Base-by-base conservation (phyloP, 441 rosid species). In the Euphorbia schlechtendalii region DNA sequence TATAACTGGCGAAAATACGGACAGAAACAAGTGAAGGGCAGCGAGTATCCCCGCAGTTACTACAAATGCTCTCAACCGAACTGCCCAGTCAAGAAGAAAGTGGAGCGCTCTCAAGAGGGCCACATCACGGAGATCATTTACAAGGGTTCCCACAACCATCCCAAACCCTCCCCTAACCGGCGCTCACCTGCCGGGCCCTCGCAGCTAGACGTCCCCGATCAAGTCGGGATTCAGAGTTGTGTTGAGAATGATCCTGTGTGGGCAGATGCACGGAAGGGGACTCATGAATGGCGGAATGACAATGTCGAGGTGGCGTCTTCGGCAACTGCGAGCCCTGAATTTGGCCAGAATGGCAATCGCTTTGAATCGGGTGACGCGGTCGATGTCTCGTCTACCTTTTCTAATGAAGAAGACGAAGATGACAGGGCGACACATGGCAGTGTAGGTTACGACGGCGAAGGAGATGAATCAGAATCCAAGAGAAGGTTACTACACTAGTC, bases 1-100 rank as follows among this genome's bases (percentile, higher is more conserved):
- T 87, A 79, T 73, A 87, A 82, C 63, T 85, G 88, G 88, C 78
- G 90, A 70, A 84, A 85, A 59, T 85, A 87, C 64, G 90, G 90
- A 27, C 93, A 85, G 74, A 85, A 87, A 70, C 90, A 84, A 73
- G 83, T 87, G 17, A 80, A 87, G 62, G 86, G 93, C 13, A 87
- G 93, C 49, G 90, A 83, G 69, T 84, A 82, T 67, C 90, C 93
- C 5, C 74, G 93, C 63, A 86, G 89, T 74, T 86, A 86, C 63
- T 86, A 82, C 78, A 86, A 86, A 77, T 86, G 92, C 68, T 84
- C 92, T 11, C 78, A 86, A 75, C 82, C 85, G 38, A 83, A 72
- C 61, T 82, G 93, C 63, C 77, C 59, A 28, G 88, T 84, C 40
- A 87, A 82, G 71, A 87, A 87, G 80, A 83, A 82, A 68, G 86